Evolutionary conservation across 768 basidiomycete genomes (phyloP), one percentile per base, ranked within the genome.

Genomic region (Holtermannia corniformis): DNA sequence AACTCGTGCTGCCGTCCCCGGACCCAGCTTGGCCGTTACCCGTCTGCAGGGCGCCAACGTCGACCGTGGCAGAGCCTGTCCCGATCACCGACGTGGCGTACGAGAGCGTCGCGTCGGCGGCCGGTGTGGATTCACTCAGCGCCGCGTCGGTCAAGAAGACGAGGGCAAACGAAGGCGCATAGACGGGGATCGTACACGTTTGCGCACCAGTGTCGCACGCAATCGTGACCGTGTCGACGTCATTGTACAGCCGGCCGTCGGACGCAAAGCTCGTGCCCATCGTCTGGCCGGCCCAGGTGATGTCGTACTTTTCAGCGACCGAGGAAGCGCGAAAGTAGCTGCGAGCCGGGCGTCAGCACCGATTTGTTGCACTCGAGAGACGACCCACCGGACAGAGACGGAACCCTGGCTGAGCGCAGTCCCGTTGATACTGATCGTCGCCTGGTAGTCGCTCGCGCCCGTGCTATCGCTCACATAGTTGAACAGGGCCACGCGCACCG

Each of bases 231-330:
- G 87, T 76, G 50, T 77, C 65, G 43, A 80, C 74, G 0, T 67
- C 61, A 44, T 85, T 85, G 44, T 74, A 73, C 23, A 82, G 77
- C 43, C 82, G 79, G 0, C 86, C 87, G 61, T 89, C 85, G 0
- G 80, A 81, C 51, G 58, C 54, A 54, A 78, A 73, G 59, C 83
- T 82, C 21, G 75, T 73, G 41, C 76, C 76, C 22, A 76, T 28
- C 44, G 83, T 83, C 74, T 85, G 87, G 4, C 81, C 81, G 2
- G 83, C 86, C 85, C 86, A 88, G 0, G 80, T 82, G 53, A 87
- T 80, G 62, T 85, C 81, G 49, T 73, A 76, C 63, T 80, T 82
- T 52, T 80, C 78, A 1, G 79, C 73, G 2, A 85, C 81, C 0
- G 78, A 78, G 0, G 74, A 62, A 0, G 85, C 82, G 13, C 46